Evolutionary conservation across 345 rosid genomes (phyloP).

Genomic region (Arabidopsis thaliana): DNA sequence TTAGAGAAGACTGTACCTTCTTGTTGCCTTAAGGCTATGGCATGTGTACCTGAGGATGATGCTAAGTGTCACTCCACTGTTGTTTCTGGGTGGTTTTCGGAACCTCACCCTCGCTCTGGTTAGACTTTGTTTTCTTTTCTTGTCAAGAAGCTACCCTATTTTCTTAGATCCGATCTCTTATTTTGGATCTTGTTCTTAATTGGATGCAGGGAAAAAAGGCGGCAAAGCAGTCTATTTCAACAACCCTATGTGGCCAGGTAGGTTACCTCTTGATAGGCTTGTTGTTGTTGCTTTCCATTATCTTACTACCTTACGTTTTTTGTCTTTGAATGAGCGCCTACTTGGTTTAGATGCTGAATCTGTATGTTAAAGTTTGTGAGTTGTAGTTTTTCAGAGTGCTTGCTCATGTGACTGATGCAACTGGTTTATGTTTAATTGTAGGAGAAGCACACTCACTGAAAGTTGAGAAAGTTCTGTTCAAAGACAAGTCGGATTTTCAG

Average conservation of each 20-base stretch:
- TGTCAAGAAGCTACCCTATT: not conserved
- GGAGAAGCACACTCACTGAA: conserved; percentile 96
- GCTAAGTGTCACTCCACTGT: conserved; percentile 94
- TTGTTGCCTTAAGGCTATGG: conserved; percentile 90
- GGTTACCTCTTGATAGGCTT: conserved; percentile 9
- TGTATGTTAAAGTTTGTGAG: conserved; percentile 15
- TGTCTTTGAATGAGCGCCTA: conserved; percentile 3
- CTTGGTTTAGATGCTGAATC: not conserved
- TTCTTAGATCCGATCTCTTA: conserved; percentile 17
- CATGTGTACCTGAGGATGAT: conserved; percentile 77
- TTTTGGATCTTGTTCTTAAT: not conserved
- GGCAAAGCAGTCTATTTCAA: conserved; percentile 74
- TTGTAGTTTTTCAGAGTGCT: not conserved
- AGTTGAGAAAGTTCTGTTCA: conserved; percentile 72
- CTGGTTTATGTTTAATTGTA: conserved; percentile 41
- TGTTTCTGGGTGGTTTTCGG: conserved; percentile 99
- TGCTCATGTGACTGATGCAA: conserved; percentile 23
- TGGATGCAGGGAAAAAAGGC: conserved; percentile 54
- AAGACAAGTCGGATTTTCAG: conserved; percentile 85
- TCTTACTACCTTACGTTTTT: not conserved
- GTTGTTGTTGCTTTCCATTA: not conserved
- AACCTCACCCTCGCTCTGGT: conserved; percentile 68
- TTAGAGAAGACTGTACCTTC: conserved; percentile 68
- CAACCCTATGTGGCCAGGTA: conserved; percentile 99
- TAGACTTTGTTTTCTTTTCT: conserved; percentile 19